Evolutionary conservation across 257 asterid genomes (phyloP), one percentile per base, ranked within the genome.

Genomic region (Avicennia marina): DNA sequence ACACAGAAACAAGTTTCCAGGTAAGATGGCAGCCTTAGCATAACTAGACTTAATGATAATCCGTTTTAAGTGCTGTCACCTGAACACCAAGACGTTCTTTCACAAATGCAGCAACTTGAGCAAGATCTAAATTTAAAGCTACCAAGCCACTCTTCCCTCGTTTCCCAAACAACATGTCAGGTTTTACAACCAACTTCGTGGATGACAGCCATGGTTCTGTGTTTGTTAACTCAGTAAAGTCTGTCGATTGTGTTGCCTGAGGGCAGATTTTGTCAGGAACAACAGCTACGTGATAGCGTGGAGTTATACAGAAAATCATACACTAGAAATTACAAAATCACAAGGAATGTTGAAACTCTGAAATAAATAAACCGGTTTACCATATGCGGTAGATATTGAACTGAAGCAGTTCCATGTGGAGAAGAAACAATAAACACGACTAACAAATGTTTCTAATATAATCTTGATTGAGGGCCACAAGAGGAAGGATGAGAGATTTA

Each of bases 111-210:
- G 95, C 90, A 67, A 86, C 97, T 66, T 74, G 78, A 55, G 97
- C 97, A 29, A 89, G 81, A 73, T 86, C 90, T 64, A 81, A 64
- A 56, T 89, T 81, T 68, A 89, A 76, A 44, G 95, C 89, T 24
- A 89, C 97, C 78, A 89, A 75, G 38, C 95, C 95, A 61, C 97
- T 89, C 84, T 89, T 89, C 57, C 97, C 97, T 57, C 94, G 95
- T 70, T 89, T 89, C 39, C 95, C 97, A 42, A 89, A 89, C 70
- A 89, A 72, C 97, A 89, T 89, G 73, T 89, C 95, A 27, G 95
- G 97, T 54, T 89, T 89, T 32, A 89, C 93, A 63, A 89, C 97
- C 85, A 89, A 53, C 76, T 78, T 86, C 8, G 95, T 81, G 43
- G 95, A 89, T 15, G 95, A 89, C 16, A 89, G 75, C 97, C 97